Conservation (phyloP, 805 yeast genomes). For the Wickerhamomyces strasburgensis region DNA sequence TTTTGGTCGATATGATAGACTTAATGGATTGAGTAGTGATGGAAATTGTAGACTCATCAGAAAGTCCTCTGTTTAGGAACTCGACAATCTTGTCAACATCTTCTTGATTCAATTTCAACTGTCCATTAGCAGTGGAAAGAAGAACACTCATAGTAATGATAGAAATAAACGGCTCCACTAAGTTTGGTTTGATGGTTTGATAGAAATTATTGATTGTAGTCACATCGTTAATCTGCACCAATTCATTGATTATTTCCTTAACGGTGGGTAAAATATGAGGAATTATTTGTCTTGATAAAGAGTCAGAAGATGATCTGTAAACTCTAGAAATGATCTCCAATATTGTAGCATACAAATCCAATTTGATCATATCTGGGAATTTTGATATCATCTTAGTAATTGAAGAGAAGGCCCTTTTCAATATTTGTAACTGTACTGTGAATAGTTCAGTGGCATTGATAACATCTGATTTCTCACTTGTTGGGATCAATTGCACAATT, state of each 20-base stretch:
- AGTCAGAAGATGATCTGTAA: slow-evolving; percentile 24
- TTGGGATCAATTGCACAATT: slow-evolving; percentile 53
- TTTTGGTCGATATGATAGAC: slow-evolving; percentile 38
- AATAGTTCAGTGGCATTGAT: slow-evolving; percentile 6
- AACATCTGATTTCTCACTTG: slow-evolving; percentile 35
- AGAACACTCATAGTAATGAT: slow-evolving; percentile 40
- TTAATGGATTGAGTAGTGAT: slow-evolving; percentile 59
- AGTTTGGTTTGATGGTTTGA: slow-evolving; percentile 28
- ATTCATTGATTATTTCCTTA: slow-evolving; percentile 37
- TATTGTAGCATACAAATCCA: slow-evolving; percentile 68
- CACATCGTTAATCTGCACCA: slow-evolving; percentile 28
- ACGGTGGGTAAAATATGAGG: slow-evolving; percentile 50
- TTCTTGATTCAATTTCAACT: slow-evolving; percentile 27
- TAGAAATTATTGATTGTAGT: slow-evolving; percentile 33
- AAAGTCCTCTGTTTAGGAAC: slow-evolving; percentile 32
- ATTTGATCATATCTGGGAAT: slow-evolving; percentile 63
- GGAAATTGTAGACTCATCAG: slow-evolving; percentile 30
- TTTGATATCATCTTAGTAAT: slow-evolving; percentile 57
- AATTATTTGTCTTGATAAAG: slow-evolving; percentile 30
- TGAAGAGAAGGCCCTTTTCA: slow-evolving; percentile 45
- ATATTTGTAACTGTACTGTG: slow-evolving; percentile 32
- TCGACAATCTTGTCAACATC: slow-evolving; percentile 35
- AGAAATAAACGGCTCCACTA: slow-evolving; percentile 21
- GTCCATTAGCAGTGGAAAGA: slow-evolving; percentile 35
- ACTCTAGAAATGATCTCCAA: slow-evolving; percentile 46